Percentiles rank a stretch among this genome's conserved stretches.
phyloP scores from a whole-genome alignment of 2,329 filamentous ascomycete genomes.

The Bipolaris victoriae region DNA sequence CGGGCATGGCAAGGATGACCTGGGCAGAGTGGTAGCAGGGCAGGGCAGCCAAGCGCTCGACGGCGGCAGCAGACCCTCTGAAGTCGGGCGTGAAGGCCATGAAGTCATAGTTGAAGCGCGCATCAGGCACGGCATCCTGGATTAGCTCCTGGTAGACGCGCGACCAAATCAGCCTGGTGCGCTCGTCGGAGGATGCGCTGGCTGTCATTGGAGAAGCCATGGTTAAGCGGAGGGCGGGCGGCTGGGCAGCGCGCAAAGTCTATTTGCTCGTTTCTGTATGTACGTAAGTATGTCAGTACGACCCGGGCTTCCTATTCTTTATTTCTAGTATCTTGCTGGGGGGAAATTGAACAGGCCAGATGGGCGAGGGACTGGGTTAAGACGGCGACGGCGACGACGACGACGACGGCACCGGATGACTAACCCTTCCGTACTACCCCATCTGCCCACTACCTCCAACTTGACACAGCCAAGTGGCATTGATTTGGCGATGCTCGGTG shows the following conservation, averaged over 20 bases:
- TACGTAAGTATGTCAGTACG: no score
- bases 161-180: slow-evolving; percentile 32
- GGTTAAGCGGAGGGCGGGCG: slow-evolving; percentile 1
- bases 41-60: slow-evolving; percentile 39
- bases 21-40: slow-evolving; percentile 41
- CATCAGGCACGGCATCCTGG: slow-evolving; percentile 52
- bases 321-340: neutral
- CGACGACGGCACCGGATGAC: neutral
- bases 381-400: neutral
- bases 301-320: neutral
- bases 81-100: slow-evolving; percentile 54
- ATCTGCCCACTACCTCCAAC: neutral
- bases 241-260: neutral
- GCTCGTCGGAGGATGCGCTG: slow-evolving; percentile 18
- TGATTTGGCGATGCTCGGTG: neutral
- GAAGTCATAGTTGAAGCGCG: slow-evolving; percentile 54
- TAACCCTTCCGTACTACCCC: neutral
- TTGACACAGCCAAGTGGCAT: neutral
- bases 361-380: neutral
- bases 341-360: neutral
- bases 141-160: slow-evolving; percentile 47
- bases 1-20: slow-evolving; percentile 51
- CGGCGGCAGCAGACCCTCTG: slow-evolving; percentile 44
- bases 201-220: slow-evolving; percentile 19
- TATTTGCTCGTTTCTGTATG: neutral